A percentile compares a stretch with the other conserved stretches of the same genome.
Evolutionary conservation across 371 early-diverging fungal species (phyloP).

Genomic region (Parasitella parasitica): DNA sequence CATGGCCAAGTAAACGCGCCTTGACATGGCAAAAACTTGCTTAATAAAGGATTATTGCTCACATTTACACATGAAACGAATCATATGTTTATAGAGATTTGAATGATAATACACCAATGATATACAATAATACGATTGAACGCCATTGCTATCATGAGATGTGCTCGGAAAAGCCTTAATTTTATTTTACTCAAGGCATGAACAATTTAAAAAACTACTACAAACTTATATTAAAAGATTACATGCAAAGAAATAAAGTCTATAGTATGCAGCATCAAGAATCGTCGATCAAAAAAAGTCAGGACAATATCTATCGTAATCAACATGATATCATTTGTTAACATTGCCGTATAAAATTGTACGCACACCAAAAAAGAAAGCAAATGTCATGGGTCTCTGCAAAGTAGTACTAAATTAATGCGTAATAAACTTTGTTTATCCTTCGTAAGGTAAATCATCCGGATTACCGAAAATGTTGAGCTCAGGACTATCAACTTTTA

Average conservation of each 20-base stretch:
- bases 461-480: background rate
- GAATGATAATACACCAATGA: background rate
- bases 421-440: too few relatives aligned
- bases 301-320: too few relatives aligned
- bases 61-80: background rate
- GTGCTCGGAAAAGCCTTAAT: background rate
- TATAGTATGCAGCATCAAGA: too few relatives aligned
- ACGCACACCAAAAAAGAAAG: background rate
- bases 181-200: background rate
- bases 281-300: too few relatives aligned
- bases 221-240: too few relatives aligned
- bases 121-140: background rate
- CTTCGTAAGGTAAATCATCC: too few relatives aligned
- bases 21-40: background rate
- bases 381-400: background rate
- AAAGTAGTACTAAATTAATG: background rate
- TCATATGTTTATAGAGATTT: background rate
- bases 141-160: background rate
- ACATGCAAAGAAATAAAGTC: too few relatives aligned
- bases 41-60: background rate
- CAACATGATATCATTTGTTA: background rate
- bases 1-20: too few relatives aligned
- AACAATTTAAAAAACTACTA: too few relatives aligned
- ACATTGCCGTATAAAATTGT: background rate
- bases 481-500: too few relatives aligned